Evolutionary conservation across 768 basidiomycete genomes (phyloP), one percentile per base, ranked within the genome.

Genomic region (Boletus pseudo-olivaceus): DNA sequence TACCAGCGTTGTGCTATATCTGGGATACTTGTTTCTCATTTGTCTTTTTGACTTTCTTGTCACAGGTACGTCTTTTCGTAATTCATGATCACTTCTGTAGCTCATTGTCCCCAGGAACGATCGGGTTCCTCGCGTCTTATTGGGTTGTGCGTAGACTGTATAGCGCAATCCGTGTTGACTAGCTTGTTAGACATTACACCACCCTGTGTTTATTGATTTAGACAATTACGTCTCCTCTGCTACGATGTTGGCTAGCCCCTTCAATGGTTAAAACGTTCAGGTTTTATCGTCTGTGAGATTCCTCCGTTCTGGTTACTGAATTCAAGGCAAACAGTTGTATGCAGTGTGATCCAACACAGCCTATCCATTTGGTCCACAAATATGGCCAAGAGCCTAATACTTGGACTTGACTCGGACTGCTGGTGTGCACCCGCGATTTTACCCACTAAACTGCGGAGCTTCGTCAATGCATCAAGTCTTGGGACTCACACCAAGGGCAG

Each of bases 141-240:
- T 95, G 90, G 86, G 91, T 90, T n/a, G 82, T 97, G 39, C 79
- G 88, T 56, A 82, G 76, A 70, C 71, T 98, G 53, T 98, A 98
- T 68, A 80, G 79, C 53, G 83, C 89, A 30, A 90, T 93, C 58
- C 85, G 91, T 37, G 82, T 92, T 47, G 90, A 93, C 62, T 82
- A 67, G 57, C 30, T 8, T 34, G 30, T 33, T 51, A 57, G 55
- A 58, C 14, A 1, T 48, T 32, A 37, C 27, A 17, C n/a, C 34
- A 39, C 19, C 51, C 10, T 59, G 55, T 64, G 59, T 51, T 45
- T 59, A 53, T 38, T 19, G 17, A 37, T 46, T 47, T 37, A 47
- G 55, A 57, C 55, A 44, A 56, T 23, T 23, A 32, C 14, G 39
- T 30, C n/a, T 45, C 39, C 23, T 44, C 9, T 26, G 37, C 26